Percentiles rank a stretch among this genome's conserved stretches.
Evolutionary conservation across 2,329 filamentous ascomycete species (phyloP).

Genomic region (Thermoascus crustaceus): DNA sequence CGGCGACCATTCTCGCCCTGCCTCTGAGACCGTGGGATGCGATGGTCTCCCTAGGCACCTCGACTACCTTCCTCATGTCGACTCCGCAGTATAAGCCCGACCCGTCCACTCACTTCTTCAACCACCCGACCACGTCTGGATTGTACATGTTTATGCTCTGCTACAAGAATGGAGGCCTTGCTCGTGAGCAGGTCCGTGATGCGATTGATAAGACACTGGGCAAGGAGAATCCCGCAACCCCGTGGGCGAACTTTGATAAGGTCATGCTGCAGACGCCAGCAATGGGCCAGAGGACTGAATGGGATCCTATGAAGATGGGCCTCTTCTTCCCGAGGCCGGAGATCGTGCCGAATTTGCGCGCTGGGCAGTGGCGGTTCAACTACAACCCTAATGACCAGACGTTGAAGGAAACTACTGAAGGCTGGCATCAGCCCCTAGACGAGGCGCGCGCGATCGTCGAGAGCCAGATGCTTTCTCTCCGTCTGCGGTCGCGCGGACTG

Average conservation of each 20-base stretch:
- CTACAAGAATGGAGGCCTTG: slow-evolving; percentile 96
- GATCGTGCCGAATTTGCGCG: slow-evolving; percentile 83
- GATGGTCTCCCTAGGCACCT: slow-evolving; percentile 90
- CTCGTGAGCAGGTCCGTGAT: slow-evolving; percentile 83
- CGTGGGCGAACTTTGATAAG: slow-evolving; percentile 76
- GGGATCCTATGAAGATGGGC: slow-evolving; percentile 67
- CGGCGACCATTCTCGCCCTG: slow-evolving; percentile 83
- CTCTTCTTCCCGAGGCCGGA: slow-evolving; percentile 95
- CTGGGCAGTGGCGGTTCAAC: slow-evolving; percentile 79
- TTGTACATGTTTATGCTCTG: slow-evolving; percentile 99
- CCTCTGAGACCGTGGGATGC: slow-evolving; percentile 82
- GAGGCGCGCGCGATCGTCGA: slow-evolving; percentile 86
- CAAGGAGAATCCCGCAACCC: slow-evolving; percentile 39
- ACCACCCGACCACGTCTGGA: slow-evolving; percentile 82
- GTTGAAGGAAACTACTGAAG: slow-evolving; percentile 45
- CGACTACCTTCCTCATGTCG: slow-evolving; percentile 95
- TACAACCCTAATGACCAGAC: slow-evolving; percentile 43
- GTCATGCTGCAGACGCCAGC: slow-evolving; percentile 59
- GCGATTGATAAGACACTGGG: slow-evolving; percentile 52
- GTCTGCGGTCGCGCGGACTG: slow-evolving; percentile 71
- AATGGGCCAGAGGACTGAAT: slow-evolving; percentile 51
- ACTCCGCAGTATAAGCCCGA: slow-evolving; percentile 86
- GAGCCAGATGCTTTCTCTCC: slow-evolving; percentile 87
- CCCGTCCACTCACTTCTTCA: slow-evolving; percentile 93
- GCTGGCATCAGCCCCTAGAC: slow-evolving; percentile 51